A percentile compares a stretch with the other conserved stretches of the same genome.
These are phyloP conservation scores for Fusarium pseudoanthophilum DNA, from an alignment of 2,329 filamentous ascomycete species.

Conservation along the genomic window DNA sequence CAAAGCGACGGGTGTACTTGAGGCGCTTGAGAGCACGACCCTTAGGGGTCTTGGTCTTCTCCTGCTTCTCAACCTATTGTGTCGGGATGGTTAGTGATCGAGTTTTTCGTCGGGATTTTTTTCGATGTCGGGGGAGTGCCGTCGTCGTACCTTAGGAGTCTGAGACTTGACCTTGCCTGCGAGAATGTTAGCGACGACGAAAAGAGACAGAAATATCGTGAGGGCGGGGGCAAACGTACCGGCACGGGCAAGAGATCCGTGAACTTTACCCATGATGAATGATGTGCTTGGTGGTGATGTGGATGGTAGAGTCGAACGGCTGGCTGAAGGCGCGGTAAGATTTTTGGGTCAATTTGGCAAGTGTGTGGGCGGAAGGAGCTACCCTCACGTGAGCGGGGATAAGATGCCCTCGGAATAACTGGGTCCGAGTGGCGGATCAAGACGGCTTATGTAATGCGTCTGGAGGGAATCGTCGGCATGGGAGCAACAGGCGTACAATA, in stretches of 20 bases:
- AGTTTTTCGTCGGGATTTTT: constrained; percentile 35
- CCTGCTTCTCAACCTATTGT: constrained; percentile 81
- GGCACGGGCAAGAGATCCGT: constrained; percentile 93
- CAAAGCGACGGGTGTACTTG: constrained; percentile 96
- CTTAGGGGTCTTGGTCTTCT: constrained; percentile 98
- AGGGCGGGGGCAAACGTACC: constrained; percentile 52
- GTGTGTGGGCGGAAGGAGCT: constrained; percentile 50
- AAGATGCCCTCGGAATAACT: constrained; percentile 50
- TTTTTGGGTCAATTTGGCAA: constrained; percentile 53
- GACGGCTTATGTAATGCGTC: constrained; percentile 13
- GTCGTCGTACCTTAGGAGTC: constrained; percentile 81
- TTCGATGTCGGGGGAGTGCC: constrained; percentile 35
- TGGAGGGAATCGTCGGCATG: not conserved
- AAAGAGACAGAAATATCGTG: constrained; percentile 3
- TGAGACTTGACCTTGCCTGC: constrained; percentile 98
- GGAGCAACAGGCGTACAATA: not conserved
- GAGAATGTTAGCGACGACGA: constrained; percentile 64
- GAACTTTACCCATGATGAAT: constrained; percentile 87
- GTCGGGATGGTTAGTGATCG: constrained; percentile 46
- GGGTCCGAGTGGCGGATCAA: constrained; percentile 15
- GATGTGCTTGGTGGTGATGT: constrained; percentile 52
- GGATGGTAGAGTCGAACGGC: constrained; percentile 48
- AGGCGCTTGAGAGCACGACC: constrained; percentile 97
- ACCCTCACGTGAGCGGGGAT: constrained; percentile 52
- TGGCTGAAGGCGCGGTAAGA: constrained; percentile 40